Evolutionary conservation across 495 filamentous ascomycete species (phyloP).

Genomic region (Annulohypoxylon maeteangense): DNA sequence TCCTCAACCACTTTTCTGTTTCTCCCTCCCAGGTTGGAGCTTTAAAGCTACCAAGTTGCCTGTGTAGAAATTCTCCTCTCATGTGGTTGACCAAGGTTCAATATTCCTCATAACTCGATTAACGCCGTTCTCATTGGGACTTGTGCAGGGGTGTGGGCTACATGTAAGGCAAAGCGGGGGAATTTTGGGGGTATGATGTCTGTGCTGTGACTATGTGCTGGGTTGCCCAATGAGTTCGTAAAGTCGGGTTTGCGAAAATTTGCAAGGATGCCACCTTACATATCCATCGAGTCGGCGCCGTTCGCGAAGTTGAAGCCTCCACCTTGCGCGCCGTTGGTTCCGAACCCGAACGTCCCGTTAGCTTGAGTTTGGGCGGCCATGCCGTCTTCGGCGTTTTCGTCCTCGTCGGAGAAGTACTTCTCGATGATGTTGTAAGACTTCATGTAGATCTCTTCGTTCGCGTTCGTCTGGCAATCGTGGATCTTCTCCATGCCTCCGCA

Average conservation of each 20-base stretch:
- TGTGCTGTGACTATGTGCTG: conserved; percentile 43
- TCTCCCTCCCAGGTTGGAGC: conserved; percentile 57
- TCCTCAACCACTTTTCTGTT: conserved; percentile 32
- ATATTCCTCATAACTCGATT: conserved; percentile 55
- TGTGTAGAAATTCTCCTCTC: conserved; percentile 43
- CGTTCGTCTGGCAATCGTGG: conserved; percentile 99
- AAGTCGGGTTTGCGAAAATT: conserved; percentile 28
- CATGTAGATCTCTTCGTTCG: conserved; percentile 99
- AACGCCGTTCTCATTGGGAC: conserved; percentile 49
- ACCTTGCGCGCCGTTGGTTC: conserved; percentile 74
- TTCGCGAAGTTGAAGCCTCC: conserved; percentile 95
- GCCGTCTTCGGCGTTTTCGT: conserved; percentile 80
- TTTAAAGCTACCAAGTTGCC: conserved; percentile 64
- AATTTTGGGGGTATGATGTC: conserved; percentile 40
- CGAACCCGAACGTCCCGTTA: conserved; percentile 85
- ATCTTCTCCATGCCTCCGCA: conserved; percentile 99
- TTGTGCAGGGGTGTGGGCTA: conserved; percentile 35
- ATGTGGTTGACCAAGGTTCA: conserved; percentile 42
- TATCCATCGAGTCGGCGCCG: conserved; percentile 95
- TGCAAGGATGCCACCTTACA: conserved; percentile 67
- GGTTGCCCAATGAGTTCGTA: conserved; percentile 35
- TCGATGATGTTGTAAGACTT: conserved; percentile 99
- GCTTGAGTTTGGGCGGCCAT: conserved; percentile 66
- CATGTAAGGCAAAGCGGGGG: conserved; percentile 37
- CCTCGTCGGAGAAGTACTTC: conserved; percentile 99